Percentiles rank a stretch among this genome's conserved stretches.
These are phyloP conservation scores for Talaromyces funiculosus DNA, from an alignment of 2,329 filamentous ascomycete genomes.

Conservation along the genomic window DNA sequence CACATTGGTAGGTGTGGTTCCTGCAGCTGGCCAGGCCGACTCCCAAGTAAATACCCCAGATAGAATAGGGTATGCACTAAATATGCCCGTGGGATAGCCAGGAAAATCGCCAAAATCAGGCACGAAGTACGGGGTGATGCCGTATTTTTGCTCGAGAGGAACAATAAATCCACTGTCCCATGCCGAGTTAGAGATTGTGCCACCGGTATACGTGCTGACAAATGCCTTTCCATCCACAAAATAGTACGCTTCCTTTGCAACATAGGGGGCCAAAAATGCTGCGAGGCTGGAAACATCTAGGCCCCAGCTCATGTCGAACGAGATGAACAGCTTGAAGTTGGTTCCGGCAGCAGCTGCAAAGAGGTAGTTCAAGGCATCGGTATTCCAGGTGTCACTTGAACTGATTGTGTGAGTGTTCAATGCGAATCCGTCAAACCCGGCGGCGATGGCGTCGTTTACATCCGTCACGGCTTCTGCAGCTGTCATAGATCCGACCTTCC, in stretches of 20 bases:
- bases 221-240: conserved; percentile 3
- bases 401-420: conserved; percentile 10
- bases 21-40: conserved; percentile 3
- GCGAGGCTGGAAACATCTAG: conserved; percentile 1
- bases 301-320: conserved; percentile 9
- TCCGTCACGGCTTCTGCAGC: conserved; percentile 4
- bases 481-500: conserved; percentile 7
- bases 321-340: conserved; percentile 7
- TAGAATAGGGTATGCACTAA: conserved; percentile 1
- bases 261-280: conserved; percentile 1
- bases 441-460: conserved; percentile 1
- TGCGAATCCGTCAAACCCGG: conserved; percentile 7
- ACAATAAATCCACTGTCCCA: background rate
- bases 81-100: conserved; percentile 2
- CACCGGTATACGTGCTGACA: conserved; percentile 6
- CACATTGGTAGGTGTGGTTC: background rate
- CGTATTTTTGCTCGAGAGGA: conserved; percentile 2
- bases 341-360: conserved; percentile 2
- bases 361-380: background rate
- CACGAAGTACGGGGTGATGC: conserved; percentile 7
- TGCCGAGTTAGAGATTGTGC: background rate
- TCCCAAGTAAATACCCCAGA: conserved; percentile 8
- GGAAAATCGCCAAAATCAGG: conserved; percentile 5
- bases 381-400: conserved; percentile 8
- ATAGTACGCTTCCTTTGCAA: conserved; percentile 5